Conservation (phyloP, 1,284 basidiomycete genomes). For the Melanopsichium pennsylvanicum region DNA sequence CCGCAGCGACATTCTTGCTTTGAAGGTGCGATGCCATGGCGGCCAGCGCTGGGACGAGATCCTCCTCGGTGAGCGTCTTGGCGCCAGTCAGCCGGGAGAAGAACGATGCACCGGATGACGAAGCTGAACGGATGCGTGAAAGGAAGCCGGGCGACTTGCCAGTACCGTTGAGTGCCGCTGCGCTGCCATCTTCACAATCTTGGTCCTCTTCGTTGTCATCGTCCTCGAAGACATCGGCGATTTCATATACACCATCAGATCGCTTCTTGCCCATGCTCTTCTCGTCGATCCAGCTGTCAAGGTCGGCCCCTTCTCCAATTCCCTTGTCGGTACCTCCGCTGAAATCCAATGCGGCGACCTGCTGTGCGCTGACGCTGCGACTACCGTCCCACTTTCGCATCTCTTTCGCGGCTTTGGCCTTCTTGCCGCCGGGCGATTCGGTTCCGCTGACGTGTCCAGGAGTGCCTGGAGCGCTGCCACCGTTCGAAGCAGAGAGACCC, state of each 20-base stretch:
- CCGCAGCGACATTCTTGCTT: conserved; percentile 97
- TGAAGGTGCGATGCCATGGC: conserved; percentile 97
- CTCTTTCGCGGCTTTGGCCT: conserved; percentile 75
- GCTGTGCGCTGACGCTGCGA: conserved; percentile 77
- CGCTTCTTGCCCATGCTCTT: conserved; percentile 81
- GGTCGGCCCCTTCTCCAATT: conserved; percentile 60
- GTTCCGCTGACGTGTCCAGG: conserved; percentile 35
- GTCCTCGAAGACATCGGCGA: conserved; percentile 78
- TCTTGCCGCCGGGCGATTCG: conserved; percentile 61
- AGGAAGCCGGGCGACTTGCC: conserved; percentile 68
- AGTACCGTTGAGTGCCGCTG: conserved; percentile 6
- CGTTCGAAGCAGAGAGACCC: conserved; percentile 62
- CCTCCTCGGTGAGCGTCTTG: conserved; percentile 81
- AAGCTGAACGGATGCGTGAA: conserved; percentile 69
- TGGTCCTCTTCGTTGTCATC: conserved; percentile 67
- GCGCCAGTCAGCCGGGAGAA: conserved; percentile 72
- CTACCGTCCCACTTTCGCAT: conserved; percentile 90
- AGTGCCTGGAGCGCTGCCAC: conserved; percentile 69
- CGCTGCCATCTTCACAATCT: conserved; percentile 66
- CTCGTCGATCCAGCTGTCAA: conserved; percentile 70
- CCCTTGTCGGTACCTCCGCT: conserved; percentile 71
- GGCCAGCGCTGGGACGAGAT: conserved; percentile 85
- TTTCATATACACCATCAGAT: conserved; percentile 87
- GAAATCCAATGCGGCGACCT: conserved; percentile 90
- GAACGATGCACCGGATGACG: conserved; percentile 39